Conservation (phyloP, 108 stramenopile genomes). For the Fragilaria crotonensis region DNA sequence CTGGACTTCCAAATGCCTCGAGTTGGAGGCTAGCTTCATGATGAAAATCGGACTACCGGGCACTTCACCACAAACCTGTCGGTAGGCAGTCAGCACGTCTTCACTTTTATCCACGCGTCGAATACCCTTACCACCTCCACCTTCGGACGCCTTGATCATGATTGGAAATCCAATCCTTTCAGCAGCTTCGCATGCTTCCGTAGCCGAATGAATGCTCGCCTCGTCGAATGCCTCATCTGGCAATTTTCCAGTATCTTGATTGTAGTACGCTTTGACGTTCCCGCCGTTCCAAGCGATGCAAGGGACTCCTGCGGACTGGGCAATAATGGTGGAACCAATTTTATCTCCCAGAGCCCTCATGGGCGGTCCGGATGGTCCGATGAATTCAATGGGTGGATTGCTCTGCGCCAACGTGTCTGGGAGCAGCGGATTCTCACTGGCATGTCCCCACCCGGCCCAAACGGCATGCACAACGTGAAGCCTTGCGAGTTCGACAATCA, state of each 20-base stretch:
- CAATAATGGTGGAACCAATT: slow-evolving; percentile 98
- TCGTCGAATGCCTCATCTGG: slow-evolving; percentile 80
- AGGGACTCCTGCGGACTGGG: slow-evolving; percentile 96
- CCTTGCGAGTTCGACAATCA: slow-evolving; percentile 98
- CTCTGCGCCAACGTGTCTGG: slow-evolving; percentile 83
- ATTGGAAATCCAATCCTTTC: slow-evolving; percentile 93
- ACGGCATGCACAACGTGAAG: slow-evolving; percentile 97
- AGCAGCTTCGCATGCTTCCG: slow-evolving; percentile 71
- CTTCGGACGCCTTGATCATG: slow-evolving; percentile 99
- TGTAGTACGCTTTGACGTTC: slow-evolving; percentile 73
- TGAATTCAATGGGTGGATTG: slow-evolving; percentile 89
- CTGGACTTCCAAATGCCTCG: slow-evolving; percentile 98
- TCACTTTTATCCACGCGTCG: slow-evolving; percentile 63
- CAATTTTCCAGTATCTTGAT: slow-evolving; percentile 61
- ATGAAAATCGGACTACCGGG: slow-evolving; percentile 98
- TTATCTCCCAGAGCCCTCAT: slow-evolving; percentile 99
- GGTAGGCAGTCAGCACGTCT: slow-evolving; percentile 85
- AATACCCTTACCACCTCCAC: slow-evolving; percentile 99
- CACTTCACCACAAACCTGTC: slow-evolving; percentile 97
- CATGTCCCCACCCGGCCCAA: slow-evolving; percentile 99
- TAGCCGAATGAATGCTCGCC: slow-evolving; percentile 77
- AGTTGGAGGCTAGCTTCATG: slow-evolving; percentile 86
- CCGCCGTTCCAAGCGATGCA: slow-evolving; percentile 98
- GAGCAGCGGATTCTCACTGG: slow-evolving; percentile 93
- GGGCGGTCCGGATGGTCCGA: slow-evolving; percentile 95